Conservation (phyloP, 768 basidiomycete species). For the Pulveroboletus sp. region DNA sequence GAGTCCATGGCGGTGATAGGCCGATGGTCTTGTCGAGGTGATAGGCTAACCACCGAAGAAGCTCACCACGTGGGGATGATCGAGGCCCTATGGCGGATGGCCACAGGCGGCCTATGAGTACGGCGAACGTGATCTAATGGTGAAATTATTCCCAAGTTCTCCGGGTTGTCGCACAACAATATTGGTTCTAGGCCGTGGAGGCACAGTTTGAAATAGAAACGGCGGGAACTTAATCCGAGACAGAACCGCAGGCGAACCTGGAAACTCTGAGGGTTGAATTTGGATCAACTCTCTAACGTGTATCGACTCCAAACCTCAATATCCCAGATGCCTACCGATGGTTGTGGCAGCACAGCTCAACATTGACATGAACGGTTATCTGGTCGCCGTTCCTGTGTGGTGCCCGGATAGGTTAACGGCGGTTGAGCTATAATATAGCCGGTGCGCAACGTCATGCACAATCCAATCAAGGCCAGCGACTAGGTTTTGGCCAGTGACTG, state of each 20-base stretch:
- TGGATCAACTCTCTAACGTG: slow-evolving; percentile 5
- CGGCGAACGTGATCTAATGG: slow-evolving; percentile 6
- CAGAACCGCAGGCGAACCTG: slow-evolving; percentile 10
- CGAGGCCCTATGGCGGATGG: slow-evolving; percentile 9
- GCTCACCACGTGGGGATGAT: slow-evolving; percentile 18
- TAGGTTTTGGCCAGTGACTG: slow-evolving; percentile 83
- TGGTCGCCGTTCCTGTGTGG: slow-evolving; percentile 1
- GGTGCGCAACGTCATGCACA: slow-evolving; percentile 79
- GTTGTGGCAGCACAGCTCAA: no score
- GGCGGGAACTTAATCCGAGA: not conserved
- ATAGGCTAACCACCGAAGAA: slow-evolving; percentile 16
- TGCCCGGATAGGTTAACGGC: slow-evolving; percentile 6
- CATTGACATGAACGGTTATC: not conserved
- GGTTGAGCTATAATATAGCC: slow-evolving; percentile 76
- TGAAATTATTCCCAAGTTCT: slow-evolving; percentile 1
- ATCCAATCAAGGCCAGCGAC: slow-evolving; percentile 89
- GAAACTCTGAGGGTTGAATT: not conserved
- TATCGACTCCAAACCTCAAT: slow-evolving; percentile 7
- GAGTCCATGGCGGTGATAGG: slow-evolving; percentile 28
- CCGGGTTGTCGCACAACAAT: slow-evolving; percentile 6
- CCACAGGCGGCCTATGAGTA: slow-evolving; percentile 1
- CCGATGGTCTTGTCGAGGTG: slow-evolving; percentile 7
- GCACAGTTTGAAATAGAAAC: slow-evolving; percentile 14
- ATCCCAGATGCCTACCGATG: slow-evolving; percentile 6
- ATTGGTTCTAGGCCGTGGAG: slow-evolving; percentile 5